These are phyloP conservation scores for Tolypocladium capitatum DNA, from an alignment of 2,329 filamentous ascomycete species.

Conservation along the genomic window DNA sequence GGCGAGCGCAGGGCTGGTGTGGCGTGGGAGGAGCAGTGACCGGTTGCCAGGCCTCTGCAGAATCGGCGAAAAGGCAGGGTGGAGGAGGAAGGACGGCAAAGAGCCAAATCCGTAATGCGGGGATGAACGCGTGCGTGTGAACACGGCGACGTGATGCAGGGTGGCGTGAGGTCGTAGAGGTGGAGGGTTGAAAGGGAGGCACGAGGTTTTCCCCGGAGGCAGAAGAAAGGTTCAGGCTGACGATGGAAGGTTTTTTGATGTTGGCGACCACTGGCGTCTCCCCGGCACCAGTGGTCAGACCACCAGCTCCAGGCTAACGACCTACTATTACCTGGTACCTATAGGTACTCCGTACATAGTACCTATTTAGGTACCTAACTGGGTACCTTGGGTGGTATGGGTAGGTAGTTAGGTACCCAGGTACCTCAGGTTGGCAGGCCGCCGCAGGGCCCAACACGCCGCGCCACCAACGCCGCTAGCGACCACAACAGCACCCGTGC, in stretches of 20 bases:
- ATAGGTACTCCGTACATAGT: too few species aligned
- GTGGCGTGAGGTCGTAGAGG: slow-evolving; percentile 11
- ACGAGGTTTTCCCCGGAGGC: slow-evolving; percentile 25
- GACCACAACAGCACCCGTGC: not conserved
- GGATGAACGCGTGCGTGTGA: slow-evolving; percentile 16
- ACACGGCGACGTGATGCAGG: slow-evolving; percentile 15
- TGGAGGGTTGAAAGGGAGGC: slow-evolving; percentile 16
- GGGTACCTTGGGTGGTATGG: too few species aligned
- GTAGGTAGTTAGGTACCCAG: too few species aligned
- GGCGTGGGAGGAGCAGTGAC: slow-evolving; percentile 12
- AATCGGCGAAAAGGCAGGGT: slow-evolving; percentile 15
- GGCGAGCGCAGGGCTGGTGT: slow-evolving; percentile 7
- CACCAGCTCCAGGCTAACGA: not conserved
- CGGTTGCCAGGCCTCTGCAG: slow-evolving; percentile 26
- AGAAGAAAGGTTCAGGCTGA: slow-evolving; percentile 21
- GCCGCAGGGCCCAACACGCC: not conserved
- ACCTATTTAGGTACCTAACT: too few species aligned
- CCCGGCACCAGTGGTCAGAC: not conserved
- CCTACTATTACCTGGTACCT: too few species aligned
- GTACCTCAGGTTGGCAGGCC: too few species aligned
- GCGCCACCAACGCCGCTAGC: not conserved
- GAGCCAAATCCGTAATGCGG: slow-evolving; percentile 16
- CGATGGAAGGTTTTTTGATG: slow-evolving; percentile 22
- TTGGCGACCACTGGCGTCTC: slow-evolving; percentile 12
- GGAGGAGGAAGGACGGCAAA: slow-evolving; percentile 14